Base-by-base conservation (phyloP, 2,329 filamentous ascomycete genomes). In the Penicillium sp. region DNA sequence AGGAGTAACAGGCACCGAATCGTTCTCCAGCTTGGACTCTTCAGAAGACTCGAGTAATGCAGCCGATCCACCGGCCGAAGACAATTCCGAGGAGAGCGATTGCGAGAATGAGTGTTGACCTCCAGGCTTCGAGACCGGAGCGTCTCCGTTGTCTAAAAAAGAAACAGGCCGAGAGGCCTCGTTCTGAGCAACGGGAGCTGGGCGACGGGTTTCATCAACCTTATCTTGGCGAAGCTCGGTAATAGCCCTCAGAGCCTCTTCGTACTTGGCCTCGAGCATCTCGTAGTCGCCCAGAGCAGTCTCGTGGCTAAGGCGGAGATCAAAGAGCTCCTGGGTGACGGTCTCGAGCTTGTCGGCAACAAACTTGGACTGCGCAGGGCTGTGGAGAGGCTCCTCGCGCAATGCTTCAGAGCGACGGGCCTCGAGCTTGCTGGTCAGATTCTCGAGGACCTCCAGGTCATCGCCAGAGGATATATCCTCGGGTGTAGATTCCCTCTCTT, bases 61-160 rank as follows among this genome's bases (percentile, higher is more conserved):
- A 67, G 86, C 85, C 71, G 89, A 91, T 70, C 90, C 90, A 84
- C 89, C 86, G 81, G 86, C 91, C 74, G 89, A 96, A 70, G 91
- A 96, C 74, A 96, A 85, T 79, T 98, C 95, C 78, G 92, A 95
- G 65, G 92, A 97, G 67, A 97, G 88, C 70, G 92, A 96, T 75
- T 89, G 92, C 80, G 92, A 93, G 70, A 90, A 93, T 76, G 90
- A 91, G 71, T 81, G 83, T 77, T 86, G 86, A 75, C 80, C 79
- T 82, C 80, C 82, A 80, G 87, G 84, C 78, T 88, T 92, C 73
- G 85, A 79, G 72, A 87, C 88, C 77, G 85, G 88, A 69, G 87
- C 85, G 78, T 86, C 87, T 68, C 83, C 81, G 71, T 92, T 88
- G 61, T 87, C 92, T 85, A 95, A 88, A 88, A 95, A 95, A 83